A percentile compares a stretch with the other conserved stretches of the same genome.
phyloP scores from a whole-genome alignment of 495 filamentous ascomycete species.

The Mytilinidion resinicola region DNA sequence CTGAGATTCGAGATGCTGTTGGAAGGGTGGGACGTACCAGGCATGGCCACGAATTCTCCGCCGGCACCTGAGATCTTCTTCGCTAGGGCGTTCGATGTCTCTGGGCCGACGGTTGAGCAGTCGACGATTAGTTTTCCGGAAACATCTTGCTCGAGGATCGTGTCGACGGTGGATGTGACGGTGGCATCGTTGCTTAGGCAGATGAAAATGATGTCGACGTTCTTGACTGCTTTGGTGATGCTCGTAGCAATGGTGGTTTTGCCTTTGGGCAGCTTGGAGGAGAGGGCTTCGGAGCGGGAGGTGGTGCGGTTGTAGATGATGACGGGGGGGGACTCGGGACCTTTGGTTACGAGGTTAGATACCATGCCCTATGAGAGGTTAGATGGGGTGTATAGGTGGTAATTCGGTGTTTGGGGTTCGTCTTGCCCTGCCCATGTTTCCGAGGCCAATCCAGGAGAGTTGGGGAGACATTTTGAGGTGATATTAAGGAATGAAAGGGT shows the following conservation, averaged over 20 bases:
- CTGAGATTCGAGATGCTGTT: neutral
- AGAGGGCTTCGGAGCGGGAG: slow-evolving; percentile 35
- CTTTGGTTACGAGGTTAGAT: slow-evolving; percentile 76
- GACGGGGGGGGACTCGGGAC: slow-evolving; percentile 58
- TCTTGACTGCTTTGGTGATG: slow-evolving; percentile 58
- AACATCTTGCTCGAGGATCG: slow-evolving; percentile 42
- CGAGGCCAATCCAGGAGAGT: slow-evolving; percentile 78
- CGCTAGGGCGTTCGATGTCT: slow-evolving; percentile 62
- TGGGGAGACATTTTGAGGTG: slow-evolving; percentile 49
- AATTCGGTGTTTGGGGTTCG: too few relatives aligned
- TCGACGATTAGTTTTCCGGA: slow-evolving; percentile 72
- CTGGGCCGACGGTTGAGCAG: slow-evolving; percentile 82
- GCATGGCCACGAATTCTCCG: slow-evolving; percentile 70
- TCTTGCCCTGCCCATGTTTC: slow-evolving; percentile 86
- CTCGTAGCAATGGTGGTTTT: slow-evolving; percentile 56
- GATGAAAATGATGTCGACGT: slow-evolving; percentile 74
- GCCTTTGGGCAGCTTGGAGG: slow-evolving; percentile 35
- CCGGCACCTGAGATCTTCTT: slow-evolving; percentile 50
- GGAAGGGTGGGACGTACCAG: slow-evolving; percentile 35
- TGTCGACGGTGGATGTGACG: slow-evolving; percentile 51
- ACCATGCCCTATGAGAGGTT: slow-evolving; percentile 93
- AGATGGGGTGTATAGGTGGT: too few relatives aligned
- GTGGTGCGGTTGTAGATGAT: slow-evolving; percentile 69
- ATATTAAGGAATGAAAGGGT: neutral
- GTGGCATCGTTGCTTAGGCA: slow-evolving; percentile 76